Evolutionary conservation across 2,329 filamentous ascomycete genomes (phyloP).

Genomic region (Talaromyces sp.): DNA sequence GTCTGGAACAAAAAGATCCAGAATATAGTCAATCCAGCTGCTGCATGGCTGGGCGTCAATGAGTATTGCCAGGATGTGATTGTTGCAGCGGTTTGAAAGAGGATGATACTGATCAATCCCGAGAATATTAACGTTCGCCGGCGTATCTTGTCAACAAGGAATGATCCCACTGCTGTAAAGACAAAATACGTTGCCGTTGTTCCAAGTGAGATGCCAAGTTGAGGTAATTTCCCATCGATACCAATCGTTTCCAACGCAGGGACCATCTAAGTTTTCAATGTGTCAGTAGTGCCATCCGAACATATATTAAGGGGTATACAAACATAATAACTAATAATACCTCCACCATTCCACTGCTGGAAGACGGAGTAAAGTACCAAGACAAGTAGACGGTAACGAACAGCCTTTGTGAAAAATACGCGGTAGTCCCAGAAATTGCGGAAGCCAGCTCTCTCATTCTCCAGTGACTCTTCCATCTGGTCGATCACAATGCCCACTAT

Average conservation of each 20-base stretch:
- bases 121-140: constrained; percentile 49
- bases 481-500: constrained; percentile 44
- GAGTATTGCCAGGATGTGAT: constrained; percentile 51
- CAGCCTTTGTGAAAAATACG: constrained; percentile 48
- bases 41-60: constrained; percentile 30
- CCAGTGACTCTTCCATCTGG: constrained; percentile 49
- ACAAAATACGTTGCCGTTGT: constrained; percentile 49
- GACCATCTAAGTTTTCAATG: constrained; percentile 25
- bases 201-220: constrained; percentile 47
- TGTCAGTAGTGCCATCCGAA: not conserved
- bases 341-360: constrained; percentile 50
- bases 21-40: constrained; percentile 45
- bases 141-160: constrained; percentile 45
- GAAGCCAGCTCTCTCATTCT: constrained; percentile 39
- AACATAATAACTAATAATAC: constrained; percentile 48
- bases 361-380: constrained; percentile 49
- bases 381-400: constrained; percentile 46
- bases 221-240: constrained; percentile 37
- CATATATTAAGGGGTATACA: constrained; percentile 15
- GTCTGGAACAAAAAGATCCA: constrained; percentile 53
- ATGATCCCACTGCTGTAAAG: constrained; percentile 46
- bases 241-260: constrained; percentile 46
- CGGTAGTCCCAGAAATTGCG: constrained; percentile 48
- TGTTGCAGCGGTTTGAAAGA: constrained; percentile 48
- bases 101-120: constrained; percentile 45